Percentiles rank a stretch among this genome's conserved stretches.
Evolutionary conservation across 768 basidiomycete genomes (phyloP).

Genomic region (Gelatoporia subvermispora): DNA sequence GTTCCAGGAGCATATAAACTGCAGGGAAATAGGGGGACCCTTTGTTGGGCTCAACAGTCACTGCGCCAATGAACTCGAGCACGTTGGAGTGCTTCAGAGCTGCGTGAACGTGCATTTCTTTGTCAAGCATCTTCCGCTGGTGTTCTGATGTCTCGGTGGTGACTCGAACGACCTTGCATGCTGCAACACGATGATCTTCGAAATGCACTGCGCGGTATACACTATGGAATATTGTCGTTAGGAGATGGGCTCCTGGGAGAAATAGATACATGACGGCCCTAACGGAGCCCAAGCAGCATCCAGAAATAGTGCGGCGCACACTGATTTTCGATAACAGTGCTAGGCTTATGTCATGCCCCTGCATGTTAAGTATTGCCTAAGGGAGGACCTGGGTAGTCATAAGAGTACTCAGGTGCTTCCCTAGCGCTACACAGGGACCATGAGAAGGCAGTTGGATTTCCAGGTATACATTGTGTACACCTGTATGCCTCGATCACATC

Average conservation of each 20-base stretch:
- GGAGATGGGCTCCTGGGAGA: neutral
- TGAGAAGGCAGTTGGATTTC: too few relatives aligned
- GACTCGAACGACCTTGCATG: constrained; percentile 79
- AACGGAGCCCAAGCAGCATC: too few relatives aligned
- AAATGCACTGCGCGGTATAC: constrained; percentile 82
- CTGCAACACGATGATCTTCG: constrained; percentile 62
- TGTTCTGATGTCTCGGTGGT: constrained; percentile 58
- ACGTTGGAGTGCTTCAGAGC: constrained; percentile 76
- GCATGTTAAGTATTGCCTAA: too few relatives aligned
- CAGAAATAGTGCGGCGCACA: too few relatives aligned
- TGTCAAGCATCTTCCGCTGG: constrained; percentile 78
- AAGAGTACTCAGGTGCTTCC: too few relatives aligned
- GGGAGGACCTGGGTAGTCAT: too few relatives aligned
- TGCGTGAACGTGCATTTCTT: constrained; percentile 88
- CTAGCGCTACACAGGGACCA: too few relatives aligned
- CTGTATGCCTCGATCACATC: too few relatives aligned
- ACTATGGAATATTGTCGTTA: constrained; percentile 32
- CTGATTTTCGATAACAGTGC: too few relatives aligned
- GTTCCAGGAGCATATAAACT: constrained; percentile 88
- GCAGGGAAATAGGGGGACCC: constrained; percentile 59
- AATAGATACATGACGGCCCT: too few relatives aligned
- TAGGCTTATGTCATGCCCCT: too few relatives aligned
- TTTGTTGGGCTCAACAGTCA: constrained; percentile 65
- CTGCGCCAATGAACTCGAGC: constrained; percentile 77
- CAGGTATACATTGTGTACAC: too few relatives aligned